Evolutionary conservation across 805 yeast species (phyloP), one percentile per base, ranked within the genome.

Genomic region (Candida nemodendra): DNA sequence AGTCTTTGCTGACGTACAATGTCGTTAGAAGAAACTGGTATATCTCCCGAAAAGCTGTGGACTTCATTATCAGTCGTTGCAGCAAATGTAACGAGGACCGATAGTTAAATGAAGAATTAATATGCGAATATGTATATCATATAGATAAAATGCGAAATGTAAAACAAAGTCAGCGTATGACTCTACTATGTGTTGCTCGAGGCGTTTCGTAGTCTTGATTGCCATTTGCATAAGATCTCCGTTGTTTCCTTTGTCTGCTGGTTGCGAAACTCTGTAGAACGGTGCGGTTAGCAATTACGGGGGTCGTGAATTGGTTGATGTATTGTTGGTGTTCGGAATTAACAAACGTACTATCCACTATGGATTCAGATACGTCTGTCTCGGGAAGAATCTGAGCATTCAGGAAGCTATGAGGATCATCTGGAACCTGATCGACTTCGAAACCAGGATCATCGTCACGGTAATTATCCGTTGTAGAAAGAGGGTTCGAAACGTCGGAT

Each of bases 1-100:
- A 39, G 12, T 40, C 54, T 9, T 27, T 36, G 16, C 37, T 40
- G 11, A 56, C 60, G 4, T 56, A 56, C 42, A 56, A 56, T 25
- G 52, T 51, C 13, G 57, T 50, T 14, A 50, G 59, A 18, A 38
- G 51, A 22, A 50, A 53, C 37, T 57, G 62, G 62, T 57, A 57
- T 42, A 57, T 57, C 19, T 54, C 59, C 5, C 45, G 52, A 27
- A 56, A 51, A 37, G 46, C 55, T 18, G 60, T 57, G 23, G 50
- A 53, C 18, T 57, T 42, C 35, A 48, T 57, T 17, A 36, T 56
- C n/a, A 39, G 36, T 9, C 39, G 39, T 4, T 57, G 62, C 42
- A 32, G 32, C 13, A 32, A 39, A 11, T 57, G 62, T 35, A 26
- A 42, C 11, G 36, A 32, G 15, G 16, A n/a, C 18, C 11, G 19